Percentiles rank a stretch among this genome's conserved stretches.
These are phyloP conservation scores for Exophiala sp. DNA, from an alignment of 2,329 filamentous ascomycete species.

Conservation along the genomic window DNA sequence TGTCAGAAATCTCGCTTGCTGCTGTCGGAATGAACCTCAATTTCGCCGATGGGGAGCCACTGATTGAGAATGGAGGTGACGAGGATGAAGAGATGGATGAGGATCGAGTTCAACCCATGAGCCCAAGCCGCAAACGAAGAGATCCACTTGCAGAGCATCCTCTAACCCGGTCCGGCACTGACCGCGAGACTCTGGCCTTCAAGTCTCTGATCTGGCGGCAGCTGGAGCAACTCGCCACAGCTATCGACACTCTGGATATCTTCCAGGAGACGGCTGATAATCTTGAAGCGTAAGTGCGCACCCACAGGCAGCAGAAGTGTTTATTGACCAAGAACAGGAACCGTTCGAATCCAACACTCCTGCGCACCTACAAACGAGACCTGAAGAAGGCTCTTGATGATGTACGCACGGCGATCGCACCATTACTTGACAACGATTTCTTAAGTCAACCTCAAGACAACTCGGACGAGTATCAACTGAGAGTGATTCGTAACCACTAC, in stretches of 20 bases:
- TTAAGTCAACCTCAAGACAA: conserved; percentile 48
- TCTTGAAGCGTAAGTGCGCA: conserved; percentile 37
- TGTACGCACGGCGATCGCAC: conserved; percentile 56
- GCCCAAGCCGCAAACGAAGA: conserved; percentile 27
- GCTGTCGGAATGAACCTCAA: conserved; percentile 37
- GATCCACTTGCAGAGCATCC: conserved; percentile 24
- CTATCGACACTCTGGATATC: conserved; percentile 65
- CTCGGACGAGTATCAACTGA: conserved; percentile 59
- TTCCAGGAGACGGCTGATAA: conserved; percentile 56
- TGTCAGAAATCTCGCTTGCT: conserved; percentile 45
- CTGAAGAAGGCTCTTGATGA: conserved; percentile 55
- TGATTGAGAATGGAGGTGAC: conserved; percentile 23
- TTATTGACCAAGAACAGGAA: conserved; percentile 23
- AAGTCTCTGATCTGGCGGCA: conserved; percentile 64
- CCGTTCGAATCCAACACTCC: conserved; percentile 32
- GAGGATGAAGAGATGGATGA: conserved; percentile 29
- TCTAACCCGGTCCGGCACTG: conserved; percentile 38
- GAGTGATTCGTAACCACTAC: conserved; percentile 68
- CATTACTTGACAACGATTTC: conserved; percentile 62
- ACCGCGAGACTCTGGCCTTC: conserved; percentile 44
- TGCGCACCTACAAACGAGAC: conserved; percentile 53
- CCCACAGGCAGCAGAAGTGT: background rate
- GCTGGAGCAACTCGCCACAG: conserved; percentile 63
- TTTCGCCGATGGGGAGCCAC: conserved; percentile 27
- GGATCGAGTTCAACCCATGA: conserved; percentile 28